Conservation (phyloP, 1,284 basidiomycete genomes). For the Tremellales sp. region DNA sequence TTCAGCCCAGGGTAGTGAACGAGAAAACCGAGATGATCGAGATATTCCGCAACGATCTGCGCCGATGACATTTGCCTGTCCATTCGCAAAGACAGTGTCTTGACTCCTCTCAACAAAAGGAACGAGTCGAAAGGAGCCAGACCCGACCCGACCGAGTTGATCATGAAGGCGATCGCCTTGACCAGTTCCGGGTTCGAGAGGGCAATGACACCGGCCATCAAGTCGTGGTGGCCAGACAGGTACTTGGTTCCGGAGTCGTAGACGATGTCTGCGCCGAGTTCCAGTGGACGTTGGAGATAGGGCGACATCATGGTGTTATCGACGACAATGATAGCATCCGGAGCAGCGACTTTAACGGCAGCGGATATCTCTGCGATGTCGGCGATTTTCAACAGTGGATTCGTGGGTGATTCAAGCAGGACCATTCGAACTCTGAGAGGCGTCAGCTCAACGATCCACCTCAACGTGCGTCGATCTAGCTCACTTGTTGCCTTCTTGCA, state of each 20-base stretch:
- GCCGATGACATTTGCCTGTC: constrained; percentile 87
- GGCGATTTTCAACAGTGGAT: constrained; percentile 92
- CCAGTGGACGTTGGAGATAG: constrained; percentile 91
- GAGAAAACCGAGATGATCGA: constrained; percentile 80
- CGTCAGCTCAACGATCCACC: constrained; percentile 8
- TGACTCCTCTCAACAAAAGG: constrained; percentile 89
- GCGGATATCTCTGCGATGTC: constrained; percentile 79
- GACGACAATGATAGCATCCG: constrained; percentile 80
- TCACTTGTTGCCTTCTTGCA: constrained; percentile 60
- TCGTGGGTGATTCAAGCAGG: constrained; percentile 94
- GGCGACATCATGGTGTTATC: constrained; percentile 99
- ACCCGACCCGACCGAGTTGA: constrained; percentile 97
- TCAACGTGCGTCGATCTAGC: constrained; percentile 6
- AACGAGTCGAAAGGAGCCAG: constrained; percentile 95
- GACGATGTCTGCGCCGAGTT: constrained; percentile 93
- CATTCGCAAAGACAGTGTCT: constrained; percentile 96
- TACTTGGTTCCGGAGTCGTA: constrained; percentile 99
- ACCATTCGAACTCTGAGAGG: constrained; percentile 64
- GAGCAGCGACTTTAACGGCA: constrained; percentile 74
- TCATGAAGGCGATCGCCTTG: constrained; percentile 83
- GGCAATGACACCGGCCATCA: constrained; percentile 94
- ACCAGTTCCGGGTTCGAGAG: constrained; percentile 89
- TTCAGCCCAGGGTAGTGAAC: constrained; percentile 92
- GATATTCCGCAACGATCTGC: constrained; percentile 79
- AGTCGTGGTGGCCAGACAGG: constrained; percentile 94